Conservation (phyloP, 2,329 filamentous ascomycete species). For the Thyridium curvatum region DNA sequence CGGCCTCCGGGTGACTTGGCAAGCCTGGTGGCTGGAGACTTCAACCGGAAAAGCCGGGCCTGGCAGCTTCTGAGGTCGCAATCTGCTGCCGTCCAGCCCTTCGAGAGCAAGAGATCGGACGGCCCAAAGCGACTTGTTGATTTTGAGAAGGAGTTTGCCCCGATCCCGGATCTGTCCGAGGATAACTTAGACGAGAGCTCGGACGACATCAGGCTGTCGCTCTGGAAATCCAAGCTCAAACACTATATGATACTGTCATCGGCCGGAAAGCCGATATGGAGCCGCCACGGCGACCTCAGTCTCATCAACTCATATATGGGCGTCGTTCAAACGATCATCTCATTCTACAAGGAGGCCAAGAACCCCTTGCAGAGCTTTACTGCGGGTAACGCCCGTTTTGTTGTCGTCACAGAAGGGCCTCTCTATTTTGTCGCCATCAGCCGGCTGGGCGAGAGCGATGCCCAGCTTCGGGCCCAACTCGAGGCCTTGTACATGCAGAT, state of each 20-base stretch:
- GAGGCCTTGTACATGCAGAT: conserved; percentile 98
- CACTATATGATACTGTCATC: conserved; percentile 96
- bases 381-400: conserved; percentile 80
- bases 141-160: conserved; percentile 74
- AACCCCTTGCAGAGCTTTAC: conserved; percentile 79
- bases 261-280: conserved; percentile 96
- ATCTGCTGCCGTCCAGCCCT: conserved; percentile 51
- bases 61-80: conserved; percentile 63
- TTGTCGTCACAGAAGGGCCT: conserved; percentile 77
- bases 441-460: conserved; percentile 83
- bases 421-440: conserved; percentile 93
- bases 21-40: conserved; percentile 70
- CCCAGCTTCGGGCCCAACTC: conserved; percentile 78
- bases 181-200: conserved; percentile 29
- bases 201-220: conserved; percentile 54
- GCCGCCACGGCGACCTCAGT: conserved; percentile 82
- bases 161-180: conserved; percentile 47
- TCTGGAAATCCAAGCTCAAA: conserved; percentile 91
- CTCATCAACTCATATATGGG: conserved; percentile 92
- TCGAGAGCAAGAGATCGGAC: conserved; percentile 40
- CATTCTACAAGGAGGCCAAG: conserved; percentile 79
- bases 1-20: conserved; percentile 66
- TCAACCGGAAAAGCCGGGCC: conserved; percentile 59
- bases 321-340: conserved; percentile 94
- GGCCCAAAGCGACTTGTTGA: conserved; percentile 50